A percentile compares a stretch with the other conserved stretches of the same genome.
These are phyloP conservation scores for Hemileccinum rubropunctum DNA, from an alignment of 768 basidiomycete species.

Conservation along the genomic window DNA sequence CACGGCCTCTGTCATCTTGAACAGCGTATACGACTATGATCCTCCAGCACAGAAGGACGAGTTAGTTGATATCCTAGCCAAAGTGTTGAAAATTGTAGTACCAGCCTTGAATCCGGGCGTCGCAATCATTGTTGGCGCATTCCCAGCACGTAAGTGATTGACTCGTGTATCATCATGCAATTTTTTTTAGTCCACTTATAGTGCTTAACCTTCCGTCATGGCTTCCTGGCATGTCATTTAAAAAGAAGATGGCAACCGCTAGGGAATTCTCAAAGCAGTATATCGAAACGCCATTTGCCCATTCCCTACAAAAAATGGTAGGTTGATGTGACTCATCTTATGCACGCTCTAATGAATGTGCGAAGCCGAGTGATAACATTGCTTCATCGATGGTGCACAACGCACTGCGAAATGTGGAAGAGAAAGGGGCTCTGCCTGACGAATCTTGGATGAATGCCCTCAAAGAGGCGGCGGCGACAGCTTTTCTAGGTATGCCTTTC, in stretches of 20 bases:
- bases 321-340: not conserved
- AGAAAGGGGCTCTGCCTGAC: not conserved
- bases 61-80: too few relatives aligned
- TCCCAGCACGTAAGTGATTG: conserved; percentile 12
- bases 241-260: conserved; percentile 5
- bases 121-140: conserved; percentile 10
- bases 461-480: conserved; percentile 15
- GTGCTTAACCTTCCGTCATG: conserved; percentile 20
- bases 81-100: not conserved
- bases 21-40: too few relatives aligned
- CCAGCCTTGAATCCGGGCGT: not conserved
- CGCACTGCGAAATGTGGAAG: not conserved
- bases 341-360: not conserved
- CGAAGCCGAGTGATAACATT: not conserved
- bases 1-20: too few relatives aligned
- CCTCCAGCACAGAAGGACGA: too few relatives aligned
- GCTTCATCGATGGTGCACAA: conserved; percentile 19
- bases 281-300: conserved; percentile 26
- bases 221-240: conserved; percentile 20
- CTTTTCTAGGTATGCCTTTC: conserved; percentile 8
- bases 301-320: conserved; percentile 17
- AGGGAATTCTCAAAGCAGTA: conserved; percentile 8
- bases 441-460: conserved; percentile 4
- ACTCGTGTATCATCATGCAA: too few relatives aligned
- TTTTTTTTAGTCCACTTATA: not conserved